Evolutionary conservation across 2,329 filamentous ascomycete species (phyloP), one percentile per base, ranked within the genome.

Genomic region (Aspergillus unguis): DNA sequence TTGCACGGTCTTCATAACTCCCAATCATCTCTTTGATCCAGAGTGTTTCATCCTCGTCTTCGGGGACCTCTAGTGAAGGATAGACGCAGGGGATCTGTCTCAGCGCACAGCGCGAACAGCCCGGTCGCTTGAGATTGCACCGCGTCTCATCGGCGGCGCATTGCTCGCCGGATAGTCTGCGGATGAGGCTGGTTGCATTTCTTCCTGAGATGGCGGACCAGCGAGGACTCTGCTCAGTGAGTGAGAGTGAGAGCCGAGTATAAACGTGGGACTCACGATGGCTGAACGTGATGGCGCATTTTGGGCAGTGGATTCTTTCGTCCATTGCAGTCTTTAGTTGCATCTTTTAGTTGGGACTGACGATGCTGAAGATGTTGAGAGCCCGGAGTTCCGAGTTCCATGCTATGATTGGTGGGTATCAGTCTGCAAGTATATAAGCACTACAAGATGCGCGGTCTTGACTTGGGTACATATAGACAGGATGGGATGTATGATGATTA

Each of bases 121-220:
- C 48, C 5, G 50, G 50, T 1, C 50, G 50, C 36, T 52, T 47
- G 1, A 52, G 37, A 48, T 43, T 52, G 23, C 50, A 52, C 29
- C 37, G 35, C 23, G 44, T 37, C 29, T 52, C 48, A 26, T 44
- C 29, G 7, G 44, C 23, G 4, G 33, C 50, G 28, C 50, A 52
- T 25, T 48, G 44, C 3, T 5, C 50, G 50, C 11, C 44, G 43
- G n/a, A 36, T 23, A 3, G 8, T 17, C 6, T 42, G 37, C 0
- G n/a, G 6, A 3, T 47, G 42, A 10, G 42, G 29, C 7, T 44
- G 42, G 10, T 52, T 52, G 37, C 50, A 52, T 3, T 47, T 47
- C 25, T 37, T 52, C 17, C 36, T 26, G 26, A 46, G 33, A 11
- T 52, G 50, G 31, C 50, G 50, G 6, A 48, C n/a, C 28, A 52